Percentiles rank a stretch among this genome's conserved stretches.
Evolutionary conservation across 352 stramenopile species (phyloP).

Genomic region (Thalassiosira mediterranea): DNA sequence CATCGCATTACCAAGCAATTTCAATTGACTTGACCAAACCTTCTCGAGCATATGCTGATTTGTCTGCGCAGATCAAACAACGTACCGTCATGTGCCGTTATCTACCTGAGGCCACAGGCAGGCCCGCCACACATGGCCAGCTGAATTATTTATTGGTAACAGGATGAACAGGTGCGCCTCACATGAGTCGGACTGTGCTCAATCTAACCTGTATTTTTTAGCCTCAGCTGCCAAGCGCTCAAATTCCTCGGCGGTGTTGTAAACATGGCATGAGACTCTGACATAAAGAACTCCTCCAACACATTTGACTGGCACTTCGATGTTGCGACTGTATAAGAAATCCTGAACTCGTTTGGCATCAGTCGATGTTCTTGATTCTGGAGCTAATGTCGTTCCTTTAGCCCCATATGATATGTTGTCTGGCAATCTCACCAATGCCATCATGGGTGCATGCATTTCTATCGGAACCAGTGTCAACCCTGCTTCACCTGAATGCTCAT

Average conservation of each 20-base stretch:
- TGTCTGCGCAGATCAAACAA: too few relatives aligned
- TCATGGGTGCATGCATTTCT: slow-evolving; percentile 59
- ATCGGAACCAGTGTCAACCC: slow-evolving; percentile 46
- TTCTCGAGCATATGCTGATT: too few relatives aligned
- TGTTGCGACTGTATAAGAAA: slow-evolving; percentile 85
- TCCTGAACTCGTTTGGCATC: slow-evolving; percentile 92
- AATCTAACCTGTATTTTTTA: too few relatives aligned
- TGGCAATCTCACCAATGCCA: slow-evolving; percentile 65
- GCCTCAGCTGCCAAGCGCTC: slow-evolving; percentile 67
- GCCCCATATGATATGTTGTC: slow-evolving; percentile 67
- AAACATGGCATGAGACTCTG: slow-evolving; percentile 90
- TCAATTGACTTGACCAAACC: too few relatives aligned
- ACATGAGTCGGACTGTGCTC: too few relatives aligned
- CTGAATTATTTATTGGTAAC: too few relatives aligned
- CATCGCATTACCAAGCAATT: too few relatives aligned
- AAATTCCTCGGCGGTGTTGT: slow-evolving; percentile 90
- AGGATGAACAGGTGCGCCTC: too few relatives aligned
- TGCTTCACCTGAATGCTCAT: slow-evolving; percentile 32
- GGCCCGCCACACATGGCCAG: too few relatives aligned
- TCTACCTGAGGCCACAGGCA: too few relatives aligned
- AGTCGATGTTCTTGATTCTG: slow-evolving; percentile 85
- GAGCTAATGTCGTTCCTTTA: too few relatives aligned
- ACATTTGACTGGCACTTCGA: slow-evolving; percentile 94
- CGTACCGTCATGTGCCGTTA: too few relatives aligned
- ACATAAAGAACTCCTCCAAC: slow-evolving; percentile 88